Base-by-base conservation (phyloP, 2,329 filamentous ascomycete genomes). In the Talaromyces sp. region DNA sequence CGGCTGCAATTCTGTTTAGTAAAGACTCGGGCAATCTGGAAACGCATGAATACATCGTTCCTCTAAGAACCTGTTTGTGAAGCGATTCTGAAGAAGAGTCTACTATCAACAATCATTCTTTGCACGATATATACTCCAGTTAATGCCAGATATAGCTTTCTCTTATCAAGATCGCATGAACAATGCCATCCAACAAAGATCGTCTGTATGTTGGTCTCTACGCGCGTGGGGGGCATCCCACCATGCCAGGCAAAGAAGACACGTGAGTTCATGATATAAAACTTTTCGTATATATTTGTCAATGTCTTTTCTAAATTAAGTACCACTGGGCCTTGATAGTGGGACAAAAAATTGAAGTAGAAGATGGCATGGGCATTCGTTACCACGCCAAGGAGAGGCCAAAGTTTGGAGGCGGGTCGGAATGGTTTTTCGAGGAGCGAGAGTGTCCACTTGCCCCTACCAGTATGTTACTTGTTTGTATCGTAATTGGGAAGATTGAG, bases 181-280 rank as follows among this genome's bases (percentile, higher is more conserved):
- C 17, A 27, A 66, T 67, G 65, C 66, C 69, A 31, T 71, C 70
- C 2, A 71, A 73, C 59, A 75, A 76, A 70, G 69, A 74, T 47
- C 70, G 73, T n/a, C 64, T 74, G 17, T 75, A 75, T 61, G 65
- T 75, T 62, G 71, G 62, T n/a, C 70, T 76, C 31, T 70, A 75
- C 57, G 69, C 67, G 15, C 70, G 72, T 33, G 70, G 69, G 56
- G 72, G 70, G 10, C 50, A 17, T 3, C 47, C 69, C 35, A 70
- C 39, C 1, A 72, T 74, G 72, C 68, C 70, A 47, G 70, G 63
- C 11, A 67, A 69, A 52, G 71, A 74, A 71, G 72, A 75, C 58
- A 74, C 67, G 72, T 72, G 60, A 67, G 69, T 67, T 37, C 31
- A 41, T 52, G 49, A 52, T 31, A 58, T 39, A 58, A 1, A 7